Conservation (phyloP, 257 asterid genomes). For the Galeopsis tetrahit region DNA sequence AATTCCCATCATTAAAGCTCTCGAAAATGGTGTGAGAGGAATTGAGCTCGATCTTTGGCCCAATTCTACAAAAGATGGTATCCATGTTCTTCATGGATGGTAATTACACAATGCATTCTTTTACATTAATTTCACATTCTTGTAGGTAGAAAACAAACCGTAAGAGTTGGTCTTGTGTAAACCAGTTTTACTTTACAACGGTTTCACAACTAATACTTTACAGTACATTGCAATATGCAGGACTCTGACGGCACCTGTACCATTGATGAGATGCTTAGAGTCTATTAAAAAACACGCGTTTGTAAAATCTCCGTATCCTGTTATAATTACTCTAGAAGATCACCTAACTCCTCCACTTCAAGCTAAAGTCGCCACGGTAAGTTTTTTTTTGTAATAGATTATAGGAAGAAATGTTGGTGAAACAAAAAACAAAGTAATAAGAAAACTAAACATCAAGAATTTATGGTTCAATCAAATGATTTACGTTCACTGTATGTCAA, state of each 20-base stretch:
- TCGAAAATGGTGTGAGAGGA: constrained; percentile 87
- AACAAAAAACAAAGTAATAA: too few relatives aligned
- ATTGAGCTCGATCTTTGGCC: constrained; percentile 93
- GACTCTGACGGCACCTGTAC: constrained; percentile 85
- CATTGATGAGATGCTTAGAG: constrained; percentile 76
- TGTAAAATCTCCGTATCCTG: constrained; percentile 80
- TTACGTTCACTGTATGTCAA: too few relatives aligned
- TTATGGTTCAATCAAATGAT: too few relatives aligned
- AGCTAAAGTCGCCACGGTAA: constrained; percentile 92
- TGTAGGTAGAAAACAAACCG: too few relatives aligned
- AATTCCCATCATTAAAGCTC: constrained; percentile 69
- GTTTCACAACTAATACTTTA: too few relatives aligned
- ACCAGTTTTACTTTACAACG: too few relatives aligned
- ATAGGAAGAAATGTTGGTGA: background rate
- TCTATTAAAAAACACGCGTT: constrained; percentile 82
- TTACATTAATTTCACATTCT: too few relatives aligned
- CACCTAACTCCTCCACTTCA: constrained; percentile 90
- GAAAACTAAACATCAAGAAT: too few relatives aligned
- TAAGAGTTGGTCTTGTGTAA: too few relatives aligned
- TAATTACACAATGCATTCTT: constrained; percentile 26
- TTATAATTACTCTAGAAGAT: constrained; percentile 86
- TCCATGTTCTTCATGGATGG: constrained; percentile 93
- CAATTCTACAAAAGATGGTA: constrained; percentile 62
- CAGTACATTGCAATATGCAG: constrained; percentile 38
- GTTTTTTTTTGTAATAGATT: background rate